Percentiles rank a stretch among this genome's conserved stretches.
These are phyloP conservation scores for Diaporthe caulivora DNA, from an alignment of 2,329 filamentous ascomycete species.

Conservation along the genomic window DNA sequence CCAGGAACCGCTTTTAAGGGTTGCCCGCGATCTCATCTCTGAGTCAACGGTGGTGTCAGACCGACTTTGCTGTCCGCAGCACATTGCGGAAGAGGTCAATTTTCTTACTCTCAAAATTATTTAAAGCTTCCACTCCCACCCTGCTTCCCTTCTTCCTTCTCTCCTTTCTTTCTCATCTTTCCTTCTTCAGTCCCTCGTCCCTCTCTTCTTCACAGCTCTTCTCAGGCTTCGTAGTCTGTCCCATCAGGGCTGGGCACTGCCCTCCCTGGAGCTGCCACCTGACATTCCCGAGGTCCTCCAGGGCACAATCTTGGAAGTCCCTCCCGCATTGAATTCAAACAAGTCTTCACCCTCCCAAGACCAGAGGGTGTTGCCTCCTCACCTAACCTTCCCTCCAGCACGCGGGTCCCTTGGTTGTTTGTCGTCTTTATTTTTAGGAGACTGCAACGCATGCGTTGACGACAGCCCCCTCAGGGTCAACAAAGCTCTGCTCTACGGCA, in stretches of 20 bases:
- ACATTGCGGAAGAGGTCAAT: neutral
- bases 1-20: too few relatives aligned
- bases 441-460: neutral
- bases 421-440: too few relatives aligned
- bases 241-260: neutral
- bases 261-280: neutral
- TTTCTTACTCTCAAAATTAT: neutral
- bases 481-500: too few relatives aligned
- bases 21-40: neutral
- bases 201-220: neutral
- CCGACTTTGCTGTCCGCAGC: rapidly evolving
- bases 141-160: neutral
- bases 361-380: rapidly evolving
- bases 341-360: neutral
- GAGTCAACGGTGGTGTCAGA: neutral
- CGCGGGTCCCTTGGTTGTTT: too few relatives aligned
- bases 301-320: neutral
- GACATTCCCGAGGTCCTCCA: too few relatives aligned
- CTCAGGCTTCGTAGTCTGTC: too few relatives aligned
- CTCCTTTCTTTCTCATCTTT: neutral
- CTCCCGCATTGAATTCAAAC: neutral
- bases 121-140: neutral
- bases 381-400: too few relatives aligned
- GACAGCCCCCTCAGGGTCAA: too few relatives aligned
- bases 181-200: neutral